Evolutionary conservation across 306 rosid species (phyloP).

Genomic region (Gleditsia sinensis): DNA sequence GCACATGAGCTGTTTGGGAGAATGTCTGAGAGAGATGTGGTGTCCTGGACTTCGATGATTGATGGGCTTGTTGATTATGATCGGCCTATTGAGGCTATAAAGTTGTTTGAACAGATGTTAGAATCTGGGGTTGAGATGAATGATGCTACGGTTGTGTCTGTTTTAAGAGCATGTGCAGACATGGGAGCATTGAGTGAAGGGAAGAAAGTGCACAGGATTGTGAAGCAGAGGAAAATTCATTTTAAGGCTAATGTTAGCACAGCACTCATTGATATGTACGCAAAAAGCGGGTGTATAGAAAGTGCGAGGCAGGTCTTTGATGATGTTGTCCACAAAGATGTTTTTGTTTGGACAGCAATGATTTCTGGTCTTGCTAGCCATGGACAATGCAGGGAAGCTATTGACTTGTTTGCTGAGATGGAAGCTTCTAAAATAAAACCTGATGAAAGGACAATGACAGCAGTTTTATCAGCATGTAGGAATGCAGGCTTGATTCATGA

Average conservation of each 20-base stretch:
- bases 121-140: conserved; percentile 42
- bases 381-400: conserved; percentile 52
- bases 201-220: conserved; percentile 47
- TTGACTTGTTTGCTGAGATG: conserved; percentile 50
- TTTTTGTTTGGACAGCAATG: conserved; percentile 62
- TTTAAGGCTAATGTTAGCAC: conserved; percentile 37
- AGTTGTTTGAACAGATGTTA: conserved; percentile 46
- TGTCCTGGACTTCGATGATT: conserved; percentile 60
- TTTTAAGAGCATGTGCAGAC: conserved; percentile 58
- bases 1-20: conserved; percentile 49
- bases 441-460: conserved; percentile 53
- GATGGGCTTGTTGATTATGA: conserved; percentile 43
- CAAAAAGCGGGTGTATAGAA: conserved; percentile 56
- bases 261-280: conserved; percentile 62
- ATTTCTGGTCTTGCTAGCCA: conserved; percentile 63
- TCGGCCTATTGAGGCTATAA: conserved; percentile 41
- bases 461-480: conserved; percentile 52
- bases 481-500: conserved; percentile 49
- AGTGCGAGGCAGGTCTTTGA: conserved; percentile 48
- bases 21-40: conserved; percentile 58
- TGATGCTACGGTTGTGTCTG: conserved; percentile 46
- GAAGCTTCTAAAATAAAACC: conserved; percentile 36
- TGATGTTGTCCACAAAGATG: conserved; percentile 34
- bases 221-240: conserved; percentile 28
- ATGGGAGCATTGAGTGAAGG: conserved; percentile 48